Conservation (phyloP, 2,329 filamentous ascomycete species). For the Thyridium curvatum region DNA sequence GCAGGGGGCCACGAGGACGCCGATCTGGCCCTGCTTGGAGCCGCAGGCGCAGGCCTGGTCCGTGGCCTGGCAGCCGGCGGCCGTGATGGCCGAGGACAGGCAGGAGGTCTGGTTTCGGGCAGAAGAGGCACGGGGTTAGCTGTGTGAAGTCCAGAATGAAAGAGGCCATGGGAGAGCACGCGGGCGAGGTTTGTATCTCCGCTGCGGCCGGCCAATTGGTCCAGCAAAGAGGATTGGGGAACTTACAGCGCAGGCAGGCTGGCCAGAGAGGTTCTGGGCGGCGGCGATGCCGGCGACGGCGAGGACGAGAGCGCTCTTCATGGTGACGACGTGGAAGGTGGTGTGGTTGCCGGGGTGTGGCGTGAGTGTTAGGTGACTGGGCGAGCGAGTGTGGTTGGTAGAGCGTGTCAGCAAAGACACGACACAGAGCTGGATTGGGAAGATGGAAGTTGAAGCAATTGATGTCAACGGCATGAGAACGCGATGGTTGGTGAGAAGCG, state of each 20-base stretch:
- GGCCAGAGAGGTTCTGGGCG: constrained; percentile 26
- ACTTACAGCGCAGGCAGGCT: constrained; percentile 29
- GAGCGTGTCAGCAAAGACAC: too few relatives aligned
- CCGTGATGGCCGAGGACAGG: constrained; percentile 36
- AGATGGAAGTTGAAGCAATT: too few relatives aligned
- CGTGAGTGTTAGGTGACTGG: background rate
- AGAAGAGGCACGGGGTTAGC: background rate
- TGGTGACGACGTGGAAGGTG: constrained; percentile 6
- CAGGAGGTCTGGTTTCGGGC: constrained; percentile 31
- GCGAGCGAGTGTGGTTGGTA: constrained; percentile 1
- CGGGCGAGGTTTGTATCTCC: too few relatives aligned
- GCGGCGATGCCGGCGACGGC: constrained; percentile 17
- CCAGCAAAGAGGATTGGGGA: too few relatives aligned
- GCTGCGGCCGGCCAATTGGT: too few relatives aligned
- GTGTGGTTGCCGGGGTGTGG: background rate
- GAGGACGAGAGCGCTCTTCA: constrained; percentile 12
- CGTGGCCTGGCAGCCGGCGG: constrained; percentile 36
- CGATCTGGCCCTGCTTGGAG: constrained; percentile 21
- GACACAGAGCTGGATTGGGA: too few relatives aligned
- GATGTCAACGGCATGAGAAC: too few relatives aligned
- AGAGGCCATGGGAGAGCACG: background rate
- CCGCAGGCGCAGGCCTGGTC: constrained; percentile 48
- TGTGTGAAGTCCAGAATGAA: background rate
- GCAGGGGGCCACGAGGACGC: constrained; percentile 18
- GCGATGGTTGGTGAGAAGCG: too few relatives aligned